Evolutionary conservation across 169 alveolate species (phyloP).

Genomic region (Plasmodium gallinaceum): DNA sequence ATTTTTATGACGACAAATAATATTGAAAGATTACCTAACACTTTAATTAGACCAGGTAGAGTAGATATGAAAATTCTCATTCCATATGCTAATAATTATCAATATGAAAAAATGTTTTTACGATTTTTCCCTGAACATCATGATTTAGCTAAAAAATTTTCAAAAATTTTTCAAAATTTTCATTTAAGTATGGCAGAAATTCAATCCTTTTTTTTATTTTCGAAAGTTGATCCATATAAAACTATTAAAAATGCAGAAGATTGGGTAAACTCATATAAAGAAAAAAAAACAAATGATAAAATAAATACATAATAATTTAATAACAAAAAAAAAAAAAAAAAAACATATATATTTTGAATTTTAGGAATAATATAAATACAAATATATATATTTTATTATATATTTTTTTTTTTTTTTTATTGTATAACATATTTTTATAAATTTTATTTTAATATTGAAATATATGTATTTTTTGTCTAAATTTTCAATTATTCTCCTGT

Average conservation of each 20-base stretch:
- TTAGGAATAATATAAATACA: background rate
- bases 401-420: no score
- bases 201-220: constrained; percentile 86
- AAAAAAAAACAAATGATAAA: background rate
- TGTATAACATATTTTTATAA: no score
- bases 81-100: constrained; percentile 84
- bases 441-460: no score
- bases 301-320: no score
- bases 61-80: constrained; percentile 87
- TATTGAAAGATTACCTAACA: constrained; percentile 83
- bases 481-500: no score
- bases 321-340: no score
- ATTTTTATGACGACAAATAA: constrained; percentile 89
- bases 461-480: no score
- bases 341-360: no score
- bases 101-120: constrained; percentile 81
- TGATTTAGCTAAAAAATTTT: constrained; percentile 80
- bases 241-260: constrained; percentile 81
- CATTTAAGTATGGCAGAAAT: constrained; percentile 88
- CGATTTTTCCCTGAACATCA: constrained; percentile 84
- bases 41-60: constrained; percentile 89
- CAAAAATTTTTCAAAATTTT: constrained; percentile 69
- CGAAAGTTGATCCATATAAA: constrained; percentile 78
- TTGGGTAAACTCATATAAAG: constrained; percentile 77
- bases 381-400: background rate